A percentile compares a stretch with the other conserved stretches of the same genome.
phyloP scores from a whole-genome alignment of 495 filamentous ascomycete genomes.

The Cladorrhinum samala region DNA sequence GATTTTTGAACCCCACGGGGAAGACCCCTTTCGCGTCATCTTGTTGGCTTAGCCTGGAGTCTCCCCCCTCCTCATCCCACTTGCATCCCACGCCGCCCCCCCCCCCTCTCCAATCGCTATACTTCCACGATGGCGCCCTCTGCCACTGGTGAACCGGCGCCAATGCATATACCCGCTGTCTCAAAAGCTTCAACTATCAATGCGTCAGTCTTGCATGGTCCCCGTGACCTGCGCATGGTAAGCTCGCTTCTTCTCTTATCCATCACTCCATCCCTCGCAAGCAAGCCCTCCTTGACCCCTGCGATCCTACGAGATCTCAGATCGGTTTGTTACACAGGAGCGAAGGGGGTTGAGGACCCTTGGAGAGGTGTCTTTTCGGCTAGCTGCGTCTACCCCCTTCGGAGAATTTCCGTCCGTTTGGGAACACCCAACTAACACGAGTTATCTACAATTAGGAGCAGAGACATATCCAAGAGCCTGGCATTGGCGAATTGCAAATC shows the following conservation, averaged over 20 bases:
- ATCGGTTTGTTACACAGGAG: constrained; percentile 24
- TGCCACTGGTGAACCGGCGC: constrained; percentile 35
- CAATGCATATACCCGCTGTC: constrained; percentile 39
- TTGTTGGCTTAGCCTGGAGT: constrained; percentile 20
- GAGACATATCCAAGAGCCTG: constrained; percentile 41
- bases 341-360: constrained; percentile 6
- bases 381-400: constrained; percentile 12
- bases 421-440: constrained; percentile 14
- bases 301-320: constrained; percentile 10
- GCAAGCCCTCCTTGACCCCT: constrained; percentile 5
- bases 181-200: constrained; percentile 39
- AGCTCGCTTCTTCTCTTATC: constrained; percentile 13
- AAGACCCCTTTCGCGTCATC: constrained; percentile 15
- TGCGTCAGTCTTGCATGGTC: constrained; percentile 48
- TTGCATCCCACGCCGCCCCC: constrained; percentile 21
- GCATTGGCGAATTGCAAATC: constrained; percentile 60
- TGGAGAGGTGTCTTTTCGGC: constrained; percentile 17
- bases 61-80: constrained; percentile 29
- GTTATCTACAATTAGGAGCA: constrained; percentile 33
- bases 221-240: constrained; percentile 47
- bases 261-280: too few relatives aligned
- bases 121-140: constrained; percentile 42
- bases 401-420: constrained; percentile 13
- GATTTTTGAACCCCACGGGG: constrained; percentile 21
- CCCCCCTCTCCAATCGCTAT: constrained; percentile 9